Base-by-base conservation (phyloP, 78 protist species). In the Pigoraptor vietnamica region DNA sequence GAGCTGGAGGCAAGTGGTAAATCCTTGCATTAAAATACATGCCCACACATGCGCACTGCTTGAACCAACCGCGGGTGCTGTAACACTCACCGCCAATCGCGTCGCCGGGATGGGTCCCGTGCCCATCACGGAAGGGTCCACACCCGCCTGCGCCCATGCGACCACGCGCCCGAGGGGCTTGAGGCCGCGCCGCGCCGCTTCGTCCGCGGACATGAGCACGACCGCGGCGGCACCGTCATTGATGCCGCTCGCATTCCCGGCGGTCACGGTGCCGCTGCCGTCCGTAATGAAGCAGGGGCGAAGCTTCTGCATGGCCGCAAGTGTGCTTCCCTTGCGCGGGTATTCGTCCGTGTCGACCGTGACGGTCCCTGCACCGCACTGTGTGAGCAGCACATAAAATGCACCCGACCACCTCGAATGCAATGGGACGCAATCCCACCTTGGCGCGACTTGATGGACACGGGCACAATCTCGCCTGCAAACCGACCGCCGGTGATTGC, bases 211-310 rank as follows among this genome's bases (percentile, higher is more conserved):
- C 34, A 93, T 96, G 24, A 96, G 89, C 6, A 95, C 89, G 34
- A 95, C 37, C n/a, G 93, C 37, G 21, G 93, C 96, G 9, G 96
- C 98, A 39, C 98, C 98, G 81, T 96, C 98, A 39, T 87, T n/a
- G 88, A 96, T 94, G 23, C 96, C 94, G 1, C 94, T 90, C 39
- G 97, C 96, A 29, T 37, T 79, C 2, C 94, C 98, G 14, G 98
- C 95, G 2, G 96, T 96, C 39, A 95, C 94, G 6, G 81, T 21
- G 84, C 84, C 84, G 10, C 34, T 79, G 23, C 98, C 98, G 86
- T 93, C 92, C 94, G 84, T 81, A 88, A 93, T 93, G 92, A 96
- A 95, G 25, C 84, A 91, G 37, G 98, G 14, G 34, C 88, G 91
- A 55, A 96, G 90, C 89, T 39, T 90, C 33, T 32, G 19, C n/a